phyloP scores from a whole-genome alignment of 2,329 filamentous ascomycete genomes.

The Lachnum nothofagi region DNA sequence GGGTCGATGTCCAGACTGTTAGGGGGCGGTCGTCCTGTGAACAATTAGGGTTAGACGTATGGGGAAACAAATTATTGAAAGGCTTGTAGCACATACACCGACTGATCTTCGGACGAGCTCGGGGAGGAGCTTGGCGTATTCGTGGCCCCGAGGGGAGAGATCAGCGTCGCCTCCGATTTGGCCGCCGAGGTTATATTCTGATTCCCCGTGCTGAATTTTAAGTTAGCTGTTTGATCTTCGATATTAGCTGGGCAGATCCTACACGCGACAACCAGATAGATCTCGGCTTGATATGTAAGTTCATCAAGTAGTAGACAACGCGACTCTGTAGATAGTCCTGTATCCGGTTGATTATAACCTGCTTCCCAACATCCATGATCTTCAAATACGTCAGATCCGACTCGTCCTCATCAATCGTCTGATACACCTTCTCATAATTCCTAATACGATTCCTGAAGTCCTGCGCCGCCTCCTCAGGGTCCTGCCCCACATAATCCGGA shows the following conservation, averaged over 20 bases:
- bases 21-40: constrained; percentile 51
- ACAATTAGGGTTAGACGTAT: constrained; percentile 1
- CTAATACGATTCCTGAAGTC: constrained; percentile 93
- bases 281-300: constrained; percentile 91
- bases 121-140: constrained; percentile 80
- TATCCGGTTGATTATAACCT: constrained; percentile 97
- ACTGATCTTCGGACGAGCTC: constrained; percentile 80
- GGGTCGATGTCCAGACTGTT: constrained; percentile 70
- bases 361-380: constrained; percentile 90
- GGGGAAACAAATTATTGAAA: background rate
- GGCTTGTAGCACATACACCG: constrained; percentile 55
- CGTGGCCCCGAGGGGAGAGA: constrained; percentile 78
- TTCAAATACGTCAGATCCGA: constrained; percentile 89
- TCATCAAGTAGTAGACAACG: constrained; percentile 97
- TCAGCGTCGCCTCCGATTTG: constrained; percentile 89
- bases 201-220: constrained; percentile 74
- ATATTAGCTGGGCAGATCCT: constrained; percentile 32
- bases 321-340: constrained; percentile 94
- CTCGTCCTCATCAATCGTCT: constrained; percentile 88
- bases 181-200: constrained; percentile 81
- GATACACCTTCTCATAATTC: constrained; percentile 96
- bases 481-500: constrained; percentile 89
- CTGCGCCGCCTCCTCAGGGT: constrained; percentile 81
- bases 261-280: constrained; percentile 95
- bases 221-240: constrained; percentile 16